Evolutionary conservation across 2,329 filamentous ascomycete genomes (phyloP).

Genomic region (Colletotrichum phormii): DNA sequence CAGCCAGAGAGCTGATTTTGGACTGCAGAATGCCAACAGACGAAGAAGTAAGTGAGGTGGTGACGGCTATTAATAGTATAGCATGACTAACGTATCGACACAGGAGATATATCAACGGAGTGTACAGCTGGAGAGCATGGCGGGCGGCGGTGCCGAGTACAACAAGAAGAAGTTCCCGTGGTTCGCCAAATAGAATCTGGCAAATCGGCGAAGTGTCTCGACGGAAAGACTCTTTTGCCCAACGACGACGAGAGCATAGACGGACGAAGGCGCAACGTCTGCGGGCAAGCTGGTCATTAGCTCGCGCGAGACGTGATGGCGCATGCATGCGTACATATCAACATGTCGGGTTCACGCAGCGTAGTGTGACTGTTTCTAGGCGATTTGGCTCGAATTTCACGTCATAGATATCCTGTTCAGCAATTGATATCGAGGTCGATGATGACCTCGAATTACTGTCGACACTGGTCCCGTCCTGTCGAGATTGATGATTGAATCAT

Average conservation of each 20-base stretch:
- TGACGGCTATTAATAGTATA: neutral
- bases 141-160: conserved; percentile 57
- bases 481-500: neutral
- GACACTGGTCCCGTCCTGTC: neutral
- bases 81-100: conserved; percentile 40
- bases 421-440: conserved; percentile 30
- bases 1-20: conserved; percentile 79
- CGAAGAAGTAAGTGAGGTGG: conserved; percentile 77
- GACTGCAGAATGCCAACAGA: conserved; percentile 86
- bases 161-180: conserved; percentile 75
- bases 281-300: neutral
- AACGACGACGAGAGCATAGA: neutral
- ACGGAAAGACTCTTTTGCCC: conserved; percentile 1
- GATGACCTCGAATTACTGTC: conserved; percentile 17
- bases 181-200: conserved; percentile 63
- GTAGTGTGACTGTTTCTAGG: conserved; percentile 27
- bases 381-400: conserved; percentile 34
- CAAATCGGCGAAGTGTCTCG: conserved; percentile 8
- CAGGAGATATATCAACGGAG: conserved; percentile 75
- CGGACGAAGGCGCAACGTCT: conserved; percentile 14
- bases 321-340: conserved; percentile 30
- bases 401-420: conserved; percentile 37
- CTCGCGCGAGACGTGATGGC: conserved; percentile 18
- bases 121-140: conserved; percentile 66
- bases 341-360: conserved; percentile 21